These are phyloP conservation scores for Terana coerulea DNA, from an alignment of 768 basidiomycete genomes.

Conservation along the genomic window DNA sequence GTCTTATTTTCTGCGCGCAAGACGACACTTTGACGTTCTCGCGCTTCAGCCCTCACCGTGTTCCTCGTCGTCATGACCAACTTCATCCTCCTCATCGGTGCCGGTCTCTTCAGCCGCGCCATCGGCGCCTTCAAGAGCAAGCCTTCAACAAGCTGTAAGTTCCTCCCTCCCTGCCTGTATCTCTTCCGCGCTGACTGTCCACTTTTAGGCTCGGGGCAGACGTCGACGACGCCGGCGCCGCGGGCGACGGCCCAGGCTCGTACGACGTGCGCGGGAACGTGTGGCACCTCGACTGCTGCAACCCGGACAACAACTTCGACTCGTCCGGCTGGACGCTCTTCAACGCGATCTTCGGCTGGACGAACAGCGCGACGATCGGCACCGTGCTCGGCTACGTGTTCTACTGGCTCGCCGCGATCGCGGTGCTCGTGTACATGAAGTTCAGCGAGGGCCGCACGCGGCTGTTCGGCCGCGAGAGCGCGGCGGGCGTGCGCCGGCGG, in stretches of 20 bases:
- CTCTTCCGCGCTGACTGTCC: neutral
- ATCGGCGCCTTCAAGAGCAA: constrained; percentile 70
- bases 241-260: constrained; percentile 77
- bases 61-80: constrained; percentile 94
- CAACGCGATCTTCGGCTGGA: constrained; percentile 84
- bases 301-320: constrained; percentile 49
- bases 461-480: constrained; percentile 54
- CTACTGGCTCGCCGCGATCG: constrained; percentile 87
- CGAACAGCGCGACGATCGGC: constrained; percentile 70
- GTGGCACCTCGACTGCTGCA: constrained; percentile 86
- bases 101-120: constrained; percentile 84
- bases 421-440: constrained; percentile 62
- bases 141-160: constrained; percentile 52
- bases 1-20: constrained; percentile 16
- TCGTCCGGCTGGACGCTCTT: constrained; percentile 77
- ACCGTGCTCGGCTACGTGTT: constrained; percentile 84
- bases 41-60: constrained; percentile 59
- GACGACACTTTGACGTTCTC: constrained; percentile 4
- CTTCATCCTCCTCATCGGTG: constrained; percentile 88
- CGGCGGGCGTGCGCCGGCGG: constrained; percentile 27
- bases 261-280: constrained; percentile 80
- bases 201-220: constrained; percentile 56
- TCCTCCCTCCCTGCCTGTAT: neutral
- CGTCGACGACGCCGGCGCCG: constrained; percentile 51
- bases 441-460: constrained; percentile 60